Conservation (phyloP, 805 yeast species). For the Wickerhamomyces queroliae region DNA sequence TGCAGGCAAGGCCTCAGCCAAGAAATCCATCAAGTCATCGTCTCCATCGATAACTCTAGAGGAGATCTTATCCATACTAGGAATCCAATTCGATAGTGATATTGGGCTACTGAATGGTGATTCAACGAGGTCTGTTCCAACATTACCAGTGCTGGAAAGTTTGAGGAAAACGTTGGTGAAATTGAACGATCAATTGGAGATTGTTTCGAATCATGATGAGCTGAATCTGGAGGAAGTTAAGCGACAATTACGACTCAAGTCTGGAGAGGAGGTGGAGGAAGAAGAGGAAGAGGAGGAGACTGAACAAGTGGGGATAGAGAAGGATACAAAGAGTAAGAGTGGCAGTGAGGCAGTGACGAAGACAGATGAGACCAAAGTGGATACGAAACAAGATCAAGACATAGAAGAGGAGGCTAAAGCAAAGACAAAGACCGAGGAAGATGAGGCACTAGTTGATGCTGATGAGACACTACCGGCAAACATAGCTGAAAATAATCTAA, state of each 20-base stretch:
- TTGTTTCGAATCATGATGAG: conserved; percentile 23
- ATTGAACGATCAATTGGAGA: conserved; percentile 31
- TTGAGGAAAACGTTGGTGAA: conserved; percentile 34
- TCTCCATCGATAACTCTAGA: conserved; percentile 39
- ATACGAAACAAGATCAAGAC: too few species aligned
- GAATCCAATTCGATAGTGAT: conserved; percentile 50
- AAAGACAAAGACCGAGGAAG: too few species aligned
- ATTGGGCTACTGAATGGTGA: conserved; percentile 61
- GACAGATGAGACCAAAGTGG: too few species aligned
- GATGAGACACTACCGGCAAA: conserved; percentile 2
- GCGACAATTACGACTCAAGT: conserved; percentile 2
- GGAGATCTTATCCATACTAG: conserved; percentile 45
- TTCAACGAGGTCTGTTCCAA: conserved; percentile 36
- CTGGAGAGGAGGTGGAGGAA: conserved; percentile 4
- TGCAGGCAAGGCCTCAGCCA: conserved; percentile 20
- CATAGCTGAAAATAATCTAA: conserved; percentile 4
- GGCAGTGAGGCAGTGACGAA: too few species aligned
- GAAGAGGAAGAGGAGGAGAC: conserved; percentile 1
- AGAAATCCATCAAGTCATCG: conserved; percentile 22
- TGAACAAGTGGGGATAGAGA: neutral
- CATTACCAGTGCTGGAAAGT: conserved; percentile 13
- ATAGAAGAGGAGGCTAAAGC: too few species aligned
- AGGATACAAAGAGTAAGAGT: too few species aligned
- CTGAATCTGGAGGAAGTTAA: conserved; percentile 11
- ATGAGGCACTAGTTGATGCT: neutral